Percentiles rank a stretch among this genome's conserved stretches.
phyloP scores from a whole-genome alignment of 352 stramenopile genomes.

The Globisporangium cederbergense region DNA sequence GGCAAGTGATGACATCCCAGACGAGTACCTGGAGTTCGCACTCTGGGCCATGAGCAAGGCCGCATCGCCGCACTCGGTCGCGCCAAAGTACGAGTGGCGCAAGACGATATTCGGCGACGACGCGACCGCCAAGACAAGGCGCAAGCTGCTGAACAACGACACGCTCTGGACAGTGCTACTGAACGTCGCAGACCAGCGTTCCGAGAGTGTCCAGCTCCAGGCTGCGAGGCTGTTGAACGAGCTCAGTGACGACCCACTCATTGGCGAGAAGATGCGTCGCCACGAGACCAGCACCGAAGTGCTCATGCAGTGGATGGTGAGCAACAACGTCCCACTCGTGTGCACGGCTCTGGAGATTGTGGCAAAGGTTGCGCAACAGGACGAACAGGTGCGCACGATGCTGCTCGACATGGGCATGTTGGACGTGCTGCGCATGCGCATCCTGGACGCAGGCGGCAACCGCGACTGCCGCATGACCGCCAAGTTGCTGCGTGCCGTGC shows the following conservation, averaged over 20 bases:
- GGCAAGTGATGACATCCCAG: constrained; percentile 48
- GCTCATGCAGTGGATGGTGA: constrained; percentile 47
- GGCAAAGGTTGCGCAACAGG: constrained; percentile 29
- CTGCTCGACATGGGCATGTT: constrained; percentile 37
- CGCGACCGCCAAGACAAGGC: constrained; percentile 37
- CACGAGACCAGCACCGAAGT: constrained; percentile 23
- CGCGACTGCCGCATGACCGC: constrained; percentile 41
- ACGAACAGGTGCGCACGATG: constrained; percentile 32
- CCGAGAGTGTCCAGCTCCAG: constrained; percentile 40
- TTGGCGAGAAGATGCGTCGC: constrained; percentile 22
- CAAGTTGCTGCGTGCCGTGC: constrained; percentile 51
- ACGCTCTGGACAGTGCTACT: constrained; percentile 48
- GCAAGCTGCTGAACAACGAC: constrained; percentile 48
- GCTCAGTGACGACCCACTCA: constrained; percentile 33
- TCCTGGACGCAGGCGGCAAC: constrained; percentile 24
- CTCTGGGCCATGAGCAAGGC: constrained; percentile 61
- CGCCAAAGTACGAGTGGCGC: constrained; percentile 45
- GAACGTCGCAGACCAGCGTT: constrained; percentile 20
- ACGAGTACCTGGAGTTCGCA: constrained; percentile 65
- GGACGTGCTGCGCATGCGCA: constrained; percentile 35
- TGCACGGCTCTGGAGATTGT: constrained; percentile 40
- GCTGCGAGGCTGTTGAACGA: constrained; percentile 38
- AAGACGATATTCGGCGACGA: constrained; percentile 66
- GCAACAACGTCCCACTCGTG: constrained; percentile 26
- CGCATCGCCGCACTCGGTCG: constrained; percentile 30